phyloP scores from a whole-genome alignment of 345 rosid species.

The Raphanus raphanistrum region DNA sequence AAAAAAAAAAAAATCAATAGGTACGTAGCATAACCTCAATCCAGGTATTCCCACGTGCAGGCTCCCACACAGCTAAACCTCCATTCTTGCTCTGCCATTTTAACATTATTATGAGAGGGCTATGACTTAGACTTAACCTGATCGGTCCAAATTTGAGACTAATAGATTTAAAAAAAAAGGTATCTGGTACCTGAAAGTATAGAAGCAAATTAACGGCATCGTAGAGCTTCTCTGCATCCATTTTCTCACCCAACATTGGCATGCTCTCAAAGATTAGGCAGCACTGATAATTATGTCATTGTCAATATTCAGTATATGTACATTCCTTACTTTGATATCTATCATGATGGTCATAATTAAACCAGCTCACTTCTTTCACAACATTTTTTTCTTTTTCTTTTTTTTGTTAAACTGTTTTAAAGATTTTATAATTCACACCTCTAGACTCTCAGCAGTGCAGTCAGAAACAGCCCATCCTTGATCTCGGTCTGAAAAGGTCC shows the following conservation, averaged over 20 bases:
- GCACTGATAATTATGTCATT: background rate
- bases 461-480: conserved; percentile 73
- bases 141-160: too few species aligned
- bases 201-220: conserved; percentile 75
- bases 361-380: background rate
- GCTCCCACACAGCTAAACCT: conserved; percentile 20
- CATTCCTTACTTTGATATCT: too few species aligned
- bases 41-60: conserved; percentile 13
- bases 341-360: too few species aligned
- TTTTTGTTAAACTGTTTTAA: too few species aligned
- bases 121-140: too few species aligned
- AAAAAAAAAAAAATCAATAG: background rate
- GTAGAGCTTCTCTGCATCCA: conserved; percentile 46
- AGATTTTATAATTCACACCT: conserved; percentile 23
- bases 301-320: too few species aligned
- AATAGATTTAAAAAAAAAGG: background rate
- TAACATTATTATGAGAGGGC: too few species aligned
- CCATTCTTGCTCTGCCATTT: conserved; percentile 12
- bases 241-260: conserved; percentile 25
- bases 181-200: conserved; percentile 55
- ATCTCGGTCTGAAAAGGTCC: conserved; percentile 69
- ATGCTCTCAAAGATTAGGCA: conserved; percentile 9
- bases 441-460: conserved; percentile 65
- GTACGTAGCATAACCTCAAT: conserved; percentile 18
- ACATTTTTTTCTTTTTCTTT: too few species aligned